phyloP scores from a whole-genome alignment of 108 stramenopile genomes.

The Nannochloropsis gaditana region DNA sequence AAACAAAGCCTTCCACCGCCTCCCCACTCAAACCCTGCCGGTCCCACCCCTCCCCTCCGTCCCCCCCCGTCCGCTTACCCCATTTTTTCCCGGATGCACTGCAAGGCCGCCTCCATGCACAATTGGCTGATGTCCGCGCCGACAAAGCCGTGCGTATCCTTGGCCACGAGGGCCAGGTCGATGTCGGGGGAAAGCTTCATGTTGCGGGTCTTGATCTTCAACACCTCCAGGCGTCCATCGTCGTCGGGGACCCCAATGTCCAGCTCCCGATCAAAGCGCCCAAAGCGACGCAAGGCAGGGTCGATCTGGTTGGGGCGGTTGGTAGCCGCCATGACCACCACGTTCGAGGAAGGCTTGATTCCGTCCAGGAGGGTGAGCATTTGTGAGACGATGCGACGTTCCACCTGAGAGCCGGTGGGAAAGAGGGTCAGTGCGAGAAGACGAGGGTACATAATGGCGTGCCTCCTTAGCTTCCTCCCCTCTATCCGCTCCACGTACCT shows the following conservation, averaged over 20 bases:
- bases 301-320: slow-evolving; percentile 92
- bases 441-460: background rate
- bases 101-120: slow-evolving; percentile 85
- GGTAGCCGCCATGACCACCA: slow-evolving; percentile 97
- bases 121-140: slow-evolving; percentile 95
- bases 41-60: too few relatives aligned
- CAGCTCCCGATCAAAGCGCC: slow-evolving; percentile 87
- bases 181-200: slow-evolving; percentile 77
- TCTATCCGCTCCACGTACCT: background rate
- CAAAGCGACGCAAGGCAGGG: slow-evolving; percentile 50
- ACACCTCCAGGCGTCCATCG: slow-evolving; percentile 87
- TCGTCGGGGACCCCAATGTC: slow-evolving; percentile 98
- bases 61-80: background rate
- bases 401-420: slow-evolving; percentile 10
- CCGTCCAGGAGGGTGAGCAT: slow-evolving; percentile 97
- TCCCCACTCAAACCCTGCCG: background rate
- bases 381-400: slow-evolving; percentile 84
- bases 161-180: slow-evolving; percentile 78
- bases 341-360: slow-evolving; percentile 79
- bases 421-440: too few relatives aligned
- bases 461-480: background rate
- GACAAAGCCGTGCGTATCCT: slow-evolving; percentile 93
- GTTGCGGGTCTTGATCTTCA: slow-evolving; percentile 89
- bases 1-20: slow-evolving; percentile 70
- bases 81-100: slow-evolving; percentile 88